Conservation (phyloP, 176 grass and related monocot species). For the Zizania latifolia region DNA sequence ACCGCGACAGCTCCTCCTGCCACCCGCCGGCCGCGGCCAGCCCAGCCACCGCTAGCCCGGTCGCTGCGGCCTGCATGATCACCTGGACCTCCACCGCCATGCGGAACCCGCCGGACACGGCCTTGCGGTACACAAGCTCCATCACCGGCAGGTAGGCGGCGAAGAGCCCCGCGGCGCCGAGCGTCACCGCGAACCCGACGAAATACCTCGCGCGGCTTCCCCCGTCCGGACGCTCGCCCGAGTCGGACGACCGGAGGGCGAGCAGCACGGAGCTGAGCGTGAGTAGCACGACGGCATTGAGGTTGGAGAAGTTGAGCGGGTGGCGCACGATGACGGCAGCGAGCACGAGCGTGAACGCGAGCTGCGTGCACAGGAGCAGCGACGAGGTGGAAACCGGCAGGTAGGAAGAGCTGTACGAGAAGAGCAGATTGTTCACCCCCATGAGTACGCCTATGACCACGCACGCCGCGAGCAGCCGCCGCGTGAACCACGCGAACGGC, state of each 20-base stretch:
- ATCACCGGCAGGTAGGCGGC: constrained; percentile 79
- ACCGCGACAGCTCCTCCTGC: constrained; percentile 33
- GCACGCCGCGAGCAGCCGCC: constrained; percentile 40
- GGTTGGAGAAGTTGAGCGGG: constrained; percentile 71
- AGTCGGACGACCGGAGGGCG: constrained; percentile 47
- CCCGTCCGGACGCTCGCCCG: constrained; percentile 42
- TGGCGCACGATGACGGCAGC: constrained; percentile 72
- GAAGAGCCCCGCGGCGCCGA: constrained; percentile 80
- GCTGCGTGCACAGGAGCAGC: constrained; percentile 81
- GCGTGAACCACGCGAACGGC: constrained; percentile 49
- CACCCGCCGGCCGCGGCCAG: constrained; percentile 35
- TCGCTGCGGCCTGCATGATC: constrained; percentile 79
- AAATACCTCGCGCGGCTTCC: constrained; percentile 45
- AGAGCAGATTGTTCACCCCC: constrained; percentile 87
- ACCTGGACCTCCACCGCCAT: constrained; percentile 90
- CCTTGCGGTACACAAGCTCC: constrained; percentile 68
- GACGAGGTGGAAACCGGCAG: constrained; percentile 93
- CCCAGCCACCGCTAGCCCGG: constrained; percentile 57
- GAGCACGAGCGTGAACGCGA: constrained; percentile 80
- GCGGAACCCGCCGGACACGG: constrained; percentile 46
- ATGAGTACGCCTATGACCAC: constrained; percentile 71
- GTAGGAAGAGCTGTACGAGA: constrained; percentile 71
- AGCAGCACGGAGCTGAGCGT: constrained; percentile 75
- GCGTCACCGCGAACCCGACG: constrained; percentile 58
- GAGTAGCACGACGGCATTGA: constrained; percentile 86